Evolutionary conservation across 2,329 filamentous ascomycete genomes (phyloP).

Genomic region (Penicillium verrucosum): DNA sequence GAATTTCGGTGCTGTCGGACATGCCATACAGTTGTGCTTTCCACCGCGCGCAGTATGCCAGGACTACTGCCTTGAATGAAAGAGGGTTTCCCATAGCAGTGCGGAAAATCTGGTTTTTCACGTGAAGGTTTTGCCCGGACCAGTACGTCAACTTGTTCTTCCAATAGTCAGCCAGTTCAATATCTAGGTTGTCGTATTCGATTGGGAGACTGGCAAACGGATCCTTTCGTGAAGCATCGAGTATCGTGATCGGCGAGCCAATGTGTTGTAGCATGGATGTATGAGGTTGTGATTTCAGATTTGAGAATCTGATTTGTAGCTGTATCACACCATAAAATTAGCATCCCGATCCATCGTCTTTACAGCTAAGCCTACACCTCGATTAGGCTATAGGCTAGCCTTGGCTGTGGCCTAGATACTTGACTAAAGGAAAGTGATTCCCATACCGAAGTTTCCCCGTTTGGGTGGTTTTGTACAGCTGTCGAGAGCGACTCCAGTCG

Average conservation of each 20-base stretch:
- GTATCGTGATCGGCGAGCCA: constrained; percentile 26
- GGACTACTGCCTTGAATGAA: constrained; percentile 37
- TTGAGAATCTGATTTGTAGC: constrained; percentile 16
- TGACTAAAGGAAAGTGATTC: not conserved
- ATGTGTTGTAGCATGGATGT: constrained; percentile 3
- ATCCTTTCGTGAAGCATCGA: constrained; percentile 32
- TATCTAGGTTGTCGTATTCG: constrained; percentile 24
- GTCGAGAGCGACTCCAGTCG: not conserved
- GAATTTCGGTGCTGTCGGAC: constrained; percentile 25
- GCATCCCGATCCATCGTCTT: not conserved
- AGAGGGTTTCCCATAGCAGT: constrained; percentile 34
- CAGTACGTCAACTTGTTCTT: constrained; percentile 38
- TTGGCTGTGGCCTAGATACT: not conserved
- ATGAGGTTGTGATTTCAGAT: constrained; percentile 11
- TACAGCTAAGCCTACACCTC: not conserved
- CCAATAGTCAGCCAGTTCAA: constrained; percentile 38
- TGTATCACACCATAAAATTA: constrained; percentile 7
- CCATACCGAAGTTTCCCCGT: constrained; percentile 23
- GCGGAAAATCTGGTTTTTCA: constrained; percentile 38
- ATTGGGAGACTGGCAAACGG: constrained; percentile 34
- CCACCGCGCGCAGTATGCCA: constrained; percentile 40
- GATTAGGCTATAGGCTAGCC: not conserved
- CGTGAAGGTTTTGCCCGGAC: constrained; percentile 40
- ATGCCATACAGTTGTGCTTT: constrained; percentile 28
- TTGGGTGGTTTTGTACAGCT: not conserved